Percentiles rank a stretch among this genome's conserved stretches.
Conservation (phyloP, 208 protist genomes). For the Wallacemonas sp. region DNA sequence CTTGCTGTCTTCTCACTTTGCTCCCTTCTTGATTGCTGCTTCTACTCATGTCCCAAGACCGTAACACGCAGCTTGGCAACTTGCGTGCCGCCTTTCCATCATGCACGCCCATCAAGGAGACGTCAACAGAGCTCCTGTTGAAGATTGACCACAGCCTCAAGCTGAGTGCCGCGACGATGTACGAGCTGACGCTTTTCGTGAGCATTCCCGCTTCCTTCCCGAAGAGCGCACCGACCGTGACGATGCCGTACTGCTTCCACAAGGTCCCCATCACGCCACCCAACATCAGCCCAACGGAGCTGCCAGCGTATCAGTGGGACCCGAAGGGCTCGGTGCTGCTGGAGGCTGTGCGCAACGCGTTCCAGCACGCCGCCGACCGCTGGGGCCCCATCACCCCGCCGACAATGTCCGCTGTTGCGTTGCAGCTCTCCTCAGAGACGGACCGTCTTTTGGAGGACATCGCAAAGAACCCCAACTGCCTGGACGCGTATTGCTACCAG, state of each 20-base stretch:
- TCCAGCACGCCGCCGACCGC: slow-evolving; percentile 55
- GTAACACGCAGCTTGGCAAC: slow-evolving; percentile 38
- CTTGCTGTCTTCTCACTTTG: too few species aligned
- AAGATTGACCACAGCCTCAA: slow-evolving; percentile 58
- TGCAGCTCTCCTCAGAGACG: slow-evolving; percentile 50
- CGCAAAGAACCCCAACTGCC: slow-evolving; percentile 69
- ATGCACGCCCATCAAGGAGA: slow-evolving; percentile 42
- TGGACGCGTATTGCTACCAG: slow-evolving; percentile 87
- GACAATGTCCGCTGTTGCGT: slow-evolving; percentile 42
- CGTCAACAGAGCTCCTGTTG: slow-evolving; percentile 43
- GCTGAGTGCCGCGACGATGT: slow-evolving; percentile 44
- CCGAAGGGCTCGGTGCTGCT: slow-evolving; percentile 47
- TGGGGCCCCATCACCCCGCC: slow-evolving; percentile 78
- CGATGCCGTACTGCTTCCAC: slow-evolving; percentile 68
- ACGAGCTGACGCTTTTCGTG: slow-evolving; percentile 66
- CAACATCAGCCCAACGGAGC: slow-evolving; percentile 37
- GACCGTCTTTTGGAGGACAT: slow-evolving; percentile 71
- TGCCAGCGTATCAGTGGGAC: slow-evolving; percentile 49
- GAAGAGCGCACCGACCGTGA: slow-evolving; percentile 33
- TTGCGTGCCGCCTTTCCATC: slow-evolving; percentile 48
- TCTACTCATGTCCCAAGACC: slow-evolving; percentile 27
- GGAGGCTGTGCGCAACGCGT: slow-evolving; percentile 72
- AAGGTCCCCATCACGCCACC: slow-evolving; percentile 54
- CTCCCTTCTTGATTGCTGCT: background rate
- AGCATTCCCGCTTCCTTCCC: slow-evolving; percentile 53